These are phyloP conservation scores for Hippophae gyantsensis DNA, from an alignment of 306 rosid genomes.

Conservation along the genomic window DNA sequence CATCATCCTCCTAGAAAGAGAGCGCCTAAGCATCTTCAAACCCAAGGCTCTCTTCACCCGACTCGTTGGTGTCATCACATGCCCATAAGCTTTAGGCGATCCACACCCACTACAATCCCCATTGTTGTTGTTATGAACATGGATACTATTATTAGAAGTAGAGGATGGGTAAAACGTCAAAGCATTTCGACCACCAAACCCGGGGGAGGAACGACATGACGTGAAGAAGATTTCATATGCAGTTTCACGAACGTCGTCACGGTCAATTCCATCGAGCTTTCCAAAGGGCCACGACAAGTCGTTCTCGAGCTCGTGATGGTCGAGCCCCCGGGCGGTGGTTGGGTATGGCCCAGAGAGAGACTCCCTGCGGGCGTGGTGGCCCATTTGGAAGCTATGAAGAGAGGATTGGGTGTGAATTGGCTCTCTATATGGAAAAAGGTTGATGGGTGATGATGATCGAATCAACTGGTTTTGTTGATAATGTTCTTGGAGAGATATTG, in stretches of 20 bases:
- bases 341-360: slow-evolving; percentile 40
- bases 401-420: too few species aligned
- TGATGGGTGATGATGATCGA: too few species aligned
- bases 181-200: slow-evolving; percentile 63
- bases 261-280: slow-evolving; percentile 39
- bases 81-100: slow-evolving; percentile 12
- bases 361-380: slow-evolving; percentile 71
- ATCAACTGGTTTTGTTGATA: too few species aligned
- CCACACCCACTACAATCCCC: slow-evolving; percentile 11
- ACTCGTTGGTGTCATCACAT: slow-evolving; percentile 67
- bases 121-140: slow-evolving; percentile 12
- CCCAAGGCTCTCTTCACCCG: slow-evolving; percentile 71
- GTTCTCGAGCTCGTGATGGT: slow-evolving; percentile 15
- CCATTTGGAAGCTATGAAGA: slow-evolving; percentile 29
- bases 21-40: slow-evolving; percentile 72
- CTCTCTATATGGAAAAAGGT: too few species aligned
- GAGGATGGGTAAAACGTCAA: slow-evolving; percentile 34
- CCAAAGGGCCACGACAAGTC: slow-evolving; percentile 48
- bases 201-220: slow-evolving; percentile 74
- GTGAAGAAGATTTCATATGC: slow-evolving; percentile 89
- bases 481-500: too few species aligned
- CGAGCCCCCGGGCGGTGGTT: slow-evolving; percentile 19
- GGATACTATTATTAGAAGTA: slow-evolving; percentile 4
- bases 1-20: slow-evolving; percentile 78
- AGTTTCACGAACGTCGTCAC: slow-evolving; percentile 54